Percentiles rank a stretch among this genome's conserved stretches.
Conservation (phyloP, 805 yeast species). For the Ogataea zsoltii region DNA sequence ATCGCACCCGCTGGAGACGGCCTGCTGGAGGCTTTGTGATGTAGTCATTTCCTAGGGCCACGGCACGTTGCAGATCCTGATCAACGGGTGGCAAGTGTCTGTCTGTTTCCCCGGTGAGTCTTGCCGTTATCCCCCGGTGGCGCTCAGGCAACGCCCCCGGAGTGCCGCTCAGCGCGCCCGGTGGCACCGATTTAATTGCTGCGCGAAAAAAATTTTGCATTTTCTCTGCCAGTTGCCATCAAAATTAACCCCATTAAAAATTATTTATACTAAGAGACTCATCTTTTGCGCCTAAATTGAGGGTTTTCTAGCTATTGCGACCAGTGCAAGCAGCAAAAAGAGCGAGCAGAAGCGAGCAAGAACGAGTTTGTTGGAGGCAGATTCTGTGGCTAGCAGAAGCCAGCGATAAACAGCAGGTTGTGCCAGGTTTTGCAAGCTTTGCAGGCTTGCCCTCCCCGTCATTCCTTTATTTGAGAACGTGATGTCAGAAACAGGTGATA, state of each 20-base stretch:
- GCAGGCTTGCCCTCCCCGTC: conserved; percentile 3
- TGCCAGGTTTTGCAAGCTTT: not conserved
- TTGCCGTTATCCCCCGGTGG: too few species aligned
- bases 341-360: conserved; percentile 4
- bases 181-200: too few species aligned
- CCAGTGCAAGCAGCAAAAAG: not conserved
- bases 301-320: not conserved
- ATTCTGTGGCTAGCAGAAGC: conserved; percentile 5
- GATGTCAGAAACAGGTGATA: not conserved
- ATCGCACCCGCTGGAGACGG: too few species aligned
- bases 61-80: too few species aligned
- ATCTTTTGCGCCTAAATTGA: not conserved
- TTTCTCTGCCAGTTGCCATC: too few species aligned
- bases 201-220: too few species aligned
- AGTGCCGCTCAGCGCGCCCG: too few species aligned
- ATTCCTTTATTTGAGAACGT: not conserved
- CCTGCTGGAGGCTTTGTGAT: too few species aligned
- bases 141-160: too few species aligned
- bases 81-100: too few species aligned
- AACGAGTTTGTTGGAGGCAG: conserved; percentile 1
- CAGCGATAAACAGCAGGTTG: conserved; percentile 3
- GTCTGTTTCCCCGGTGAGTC: too few species aligned
- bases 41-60: too few species aligned
- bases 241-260: not conserved
- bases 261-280: not conserved